Base-by-base conservation (phyloP, 805 yeast genomes). In the Clavispora phyllophila region DNA sequence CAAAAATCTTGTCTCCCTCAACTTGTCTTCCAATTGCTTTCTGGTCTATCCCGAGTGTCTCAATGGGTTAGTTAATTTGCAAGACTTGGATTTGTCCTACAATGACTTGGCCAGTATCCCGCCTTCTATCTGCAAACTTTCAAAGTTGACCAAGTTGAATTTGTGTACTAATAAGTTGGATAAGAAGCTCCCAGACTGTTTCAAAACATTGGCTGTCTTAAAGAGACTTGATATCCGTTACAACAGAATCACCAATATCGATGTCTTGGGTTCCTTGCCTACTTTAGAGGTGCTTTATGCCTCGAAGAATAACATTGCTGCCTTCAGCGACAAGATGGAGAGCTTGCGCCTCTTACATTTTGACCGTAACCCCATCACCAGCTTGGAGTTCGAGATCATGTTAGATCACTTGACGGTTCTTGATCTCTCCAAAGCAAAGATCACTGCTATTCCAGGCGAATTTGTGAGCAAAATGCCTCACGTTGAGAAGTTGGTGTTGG, bases 341-440 rank as follows among this genome's bases (percentile, higher is more conserved):
- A 76, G 76, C 40, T 66, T 90, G 52, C 76, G 84, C 55, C 75
- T 83, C 13, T 69, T 90, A 32, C 85, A 83, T 55, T 68, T 89
- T 37, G 89, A 85, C 57, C 78, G 84, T 57, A 90, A 89, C 59
- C 97, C 96, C 5, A 78, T 89, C 42, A 88, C 96, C 0, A 73
- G 77, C 44, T 73, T 87, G 48, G 69, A 69, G 23, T 75, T 81
- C 47, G 66, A 64, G 28, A 78, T 76, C 26, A 60, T 72, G 18
- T 76, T 87, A 60, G 69, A 72, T 9, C 73, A 78, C 47, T 69
- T 89, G 59, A 82, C 88, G 2, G 78, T 81, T 14, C 70, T 93
- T 38, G 88, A 88, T 47, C 66, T 93, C 41, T 79, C 86, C 9
- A 85, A 84, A 55, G 96, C 96, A 1, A 88, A 87, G 54, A 66